Evolutionary conservation across 2,329 filamentous ascomycete genomes (phyloP), one percentile per base, ranked within the genome.

Genomic region (Cryphonectria japonica): DNA sequence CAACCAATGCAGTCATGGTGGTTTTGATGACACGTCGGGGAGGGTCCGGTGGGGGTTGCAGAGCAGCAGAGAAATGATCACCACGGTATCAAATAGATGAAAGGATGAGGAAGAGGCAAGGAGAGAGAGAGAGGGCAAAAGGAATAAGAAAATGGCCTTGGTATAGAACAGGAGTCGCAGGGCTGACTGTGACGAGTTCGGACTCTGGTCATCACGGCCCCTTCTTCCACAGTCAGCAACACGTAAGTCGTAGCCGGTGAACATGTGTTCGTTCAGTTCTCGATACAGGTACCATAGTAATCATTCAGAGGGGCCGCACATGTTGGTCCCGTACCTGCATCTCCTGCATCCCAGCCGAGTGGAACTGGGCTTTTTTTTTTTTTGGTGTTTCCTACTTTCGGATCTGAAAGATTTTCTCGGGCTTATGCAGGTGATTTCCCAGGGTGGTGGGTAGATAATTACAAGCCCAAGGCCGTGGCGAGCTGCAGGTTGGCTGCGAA

Each of bases 241-340:
- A 57, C 46, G 19, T 50, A 22, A 29, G n/a, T 29, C 13, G 52
- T 57, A 19, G 52, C 52, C 14, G 52, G 52, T 57, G 52, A 29
- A 57, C 8, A 57, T 29, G 52, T 57, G 22, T 50, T 16, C 19
- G 4, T 22, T 26, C 50, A 52, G 11, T 29, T 50, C 22, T 50
- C 22, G 22, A 6, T n/a, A 50, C 46, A n/a, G 22, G 22, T 9
- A 19, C 22, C 22, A 22, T 19, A 39, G 22, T 50, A 11, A n/a
- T 8, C 8, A 11, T 50, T 34, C 34, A 22, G 3, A 57, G 14
- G 5, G 13, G 26, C 11, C 11, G 26, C 26, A n/a, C 26, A 29
- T 26, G 52, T n/a, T n/a, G 52, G 52, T 29, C 52, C 52, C 43
- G 50, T 54, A 54, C 50, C 50, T 54, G 50, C 50, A 29, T 54